Conservation (phyloP, 345 rosid species). For the Durio zibethinus region DNA sequence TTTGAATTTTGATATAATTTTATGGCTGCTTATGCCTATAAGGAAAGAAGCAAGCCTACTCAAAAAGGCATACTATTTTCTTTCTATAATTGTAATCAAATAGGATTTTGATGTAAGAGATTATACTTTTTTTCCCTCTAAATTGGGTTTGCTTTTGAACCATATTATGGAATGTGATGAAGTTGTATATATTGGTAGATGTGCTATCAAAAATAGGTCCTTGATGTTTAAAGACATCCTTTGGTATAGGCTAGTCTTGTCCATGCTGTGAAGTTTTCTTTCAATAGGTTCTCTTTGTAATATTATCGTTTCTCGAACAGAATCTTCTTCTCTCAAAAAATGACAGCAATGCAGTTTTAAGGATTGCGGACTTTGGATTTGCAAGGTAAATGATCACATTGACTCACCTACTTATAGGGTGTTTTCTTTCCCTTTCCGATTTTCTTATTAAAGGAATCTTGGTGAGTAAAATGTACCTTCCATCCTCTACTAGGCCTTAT, state of each 20-base stretch:
- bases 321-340: constrained; percentile 87
- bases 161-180: constrained; percentile 3
- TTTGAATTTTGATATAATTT: background rate
- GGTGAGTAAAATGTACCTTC: background rate
- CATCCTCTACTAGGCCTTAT: background rate
- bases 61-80: background rate
- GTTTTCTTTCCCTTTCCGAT: background rate
- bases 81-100: background rate
- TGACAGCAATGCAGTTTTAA: constrained; percentile 58
- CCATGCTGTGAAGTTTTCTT: background rate
- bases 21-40: background rate
- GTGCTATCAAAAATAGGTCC: background rate
- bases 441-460: background rate
- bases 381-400: constrained; percentile 64
- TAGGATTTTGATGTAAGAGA: constrained; percentile 1
- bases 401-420: background rate
- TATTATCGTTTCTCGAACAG: constrained; percentile 48
- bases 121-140: background rate
- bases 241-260: constrained; percentile 13
- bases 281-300: constrained; percentile 25
- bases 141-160: constrained; percentile 2
- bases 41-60: background rate
- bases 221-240: background rate
- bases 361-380: constrained; percentile 99
- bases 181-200: background rate